Conservation (phyloP, 768 basidiomycete genomes). For the Suillus plorans region DNA sequence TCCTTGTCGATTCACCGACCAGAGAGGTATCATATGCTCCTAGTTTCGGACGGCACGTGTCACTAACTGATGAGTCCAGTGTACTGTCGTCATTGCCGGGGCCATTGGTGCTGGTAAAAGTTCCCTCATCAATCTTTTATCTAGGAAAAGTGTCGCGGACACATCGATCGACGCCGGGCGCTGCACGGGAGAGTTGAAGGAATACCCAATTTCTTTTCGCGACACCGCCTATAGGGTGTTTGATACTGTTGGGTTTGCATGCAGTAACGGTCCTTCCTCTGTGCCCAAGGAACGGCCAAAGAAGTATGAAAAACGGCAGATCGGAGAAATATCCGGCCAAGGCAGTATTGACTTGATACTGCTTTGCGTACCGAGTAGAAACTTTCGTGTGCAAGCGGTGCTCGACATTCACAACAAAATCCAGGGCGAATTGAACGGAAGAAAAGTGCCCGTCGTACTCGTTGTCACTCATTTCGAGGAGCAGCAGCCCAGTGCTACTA, state of each 20-base stretch:
- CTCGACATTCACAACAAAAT: neutral
- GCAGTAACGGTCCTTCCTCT: neutral
- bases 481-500: no score
- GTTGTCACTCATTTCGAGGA: neutral
- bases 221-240: neutral
- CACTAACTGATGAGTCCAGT: neutral
- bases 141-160: slow-evolving; percentile 22
- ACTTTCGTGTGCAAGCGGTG: neutral
- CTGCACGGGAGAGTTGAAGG: slow-evolving; percentile 14
- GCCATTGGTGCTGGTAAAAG: slow-evolving; percentile 37
- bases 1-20: neutral
- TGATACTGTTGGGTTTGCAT: neutral
- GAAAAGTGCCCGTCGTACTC: neutral
- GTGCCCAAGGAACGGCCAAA: neutral
- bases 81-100: slow-evolving; percentile 22
- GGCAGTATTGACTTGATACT: neutral
- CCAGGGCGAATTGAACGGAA: neutral
- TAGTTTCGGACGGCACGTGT: neutral
- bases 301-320: neutral
- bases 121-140: slow-evolving; percentile 40
- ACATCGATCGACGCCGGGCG: slow-evolving; percentile 23
- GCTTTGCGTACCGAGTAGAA: neutral
- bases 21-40: neutral
- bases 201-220: slow-evolving; percentile 11
- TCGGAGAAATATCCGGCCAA: neutral